Evolutionary conservation across 305 asterid genomes (phyloP).

Genomic region (Fraxinus dipetala): DNA sequence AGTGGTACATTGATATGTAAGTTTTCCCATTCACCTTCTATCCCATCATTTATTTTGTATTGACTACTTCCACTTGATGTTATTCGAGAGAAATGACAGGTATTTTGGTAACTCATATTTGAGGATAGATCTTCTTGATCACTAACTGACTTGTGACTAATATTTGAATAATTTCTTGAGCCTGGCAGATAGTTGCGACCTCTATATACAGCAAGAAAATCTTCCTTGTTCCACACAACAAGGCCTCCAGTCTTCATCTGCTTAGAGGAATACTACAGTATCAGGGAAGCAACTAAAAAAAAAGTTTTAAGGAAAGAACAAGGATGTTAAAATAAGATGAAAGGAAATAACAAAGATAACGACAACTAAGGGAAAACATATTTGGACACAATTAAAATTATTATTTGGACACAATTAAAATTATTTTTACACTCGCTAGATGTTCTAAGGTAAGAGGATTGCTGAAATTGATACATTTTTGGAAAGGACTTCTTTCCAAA

Average conservation of each 20-base stretch:
- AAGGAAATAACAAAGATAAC: not conserved
- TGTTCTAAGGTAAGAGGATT: constrained; percentile 3
- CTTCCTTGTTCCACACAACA: constrained; percentile 72
- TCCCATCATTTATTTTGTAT: constrained; percentile 31
- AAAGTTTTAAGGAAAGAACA: constrained; percentile 3
- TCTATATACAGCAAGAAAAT: constrained; percentile 75
- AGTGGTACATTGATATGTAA: constrained; percentile 42
- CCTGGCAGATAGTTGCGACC: constrained; percentile 45
- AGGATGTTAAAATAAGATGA: constrained; percentile 7
- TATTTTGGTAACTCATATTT: constrained; percentile 16
- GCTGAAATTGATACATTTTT: constrained; percentile 6
- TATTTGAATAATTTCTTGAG: constrained; percentile 20
- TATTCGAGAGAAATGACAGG: constrained; percentile 21
- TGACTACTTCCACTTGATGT: constrained; percentile 31
- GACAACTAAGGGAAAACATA: constrained; percentile 5
- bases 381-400: not conserved
- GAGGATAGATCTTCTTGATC: constrained; percentile 29
- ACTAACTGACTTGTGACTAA: constrained; percentile 17
- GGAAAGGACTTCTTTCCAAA: not conserved
- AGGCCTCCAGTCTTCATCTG: constrained; percentile 86
- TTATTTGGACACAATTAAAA: not conserved
- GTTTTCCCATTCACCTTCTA: constrained; percentile 37
- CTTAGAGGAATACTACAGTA: constrained; percentile 21
- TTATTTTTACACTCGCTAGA: not conserved
- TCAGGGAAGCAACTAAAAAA: constrained; percentile 21